These are phyloP conservation scores for Hypoxylon sp. DNA, from an alignment of 2,329 filamentous ascomycete species.

Conservation along the genomic window DNA sequence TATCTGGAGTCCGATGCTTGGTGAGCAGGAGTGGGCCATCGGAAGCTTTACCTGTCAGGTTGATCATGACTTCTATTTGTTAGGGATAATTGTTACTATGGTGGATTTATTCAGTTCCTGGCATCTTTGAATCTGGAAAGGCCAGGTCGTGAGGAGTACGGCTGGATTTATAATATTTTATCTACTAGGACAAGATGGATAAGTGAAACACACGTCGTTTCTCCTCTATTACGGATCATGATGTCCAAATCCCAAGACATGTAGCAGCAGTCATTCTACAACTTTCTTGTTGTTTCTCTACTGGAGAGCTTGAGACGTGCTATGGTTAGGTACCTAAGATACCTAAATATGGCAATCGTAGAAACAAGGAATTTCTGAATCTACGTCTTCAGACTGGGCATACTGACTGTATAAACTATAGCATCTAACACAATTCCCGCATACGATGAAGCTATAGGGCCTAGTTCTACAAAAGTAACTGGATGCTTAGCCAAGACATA, in stretches of 20 bases:
- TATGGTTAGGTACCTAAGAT: no score
- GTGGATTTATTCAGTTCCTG: neutral
- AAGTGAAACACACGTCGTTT: neutral
- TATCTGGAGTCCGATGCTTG: neutral
- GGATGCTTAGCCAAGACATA: neutral
- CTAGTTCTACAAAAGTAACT: neutral
- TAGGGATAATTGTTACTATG: neutral
- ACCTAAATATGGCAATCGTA: neutral
- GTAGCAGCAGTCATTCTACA: neutral
- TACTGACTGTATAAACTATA: neutral
- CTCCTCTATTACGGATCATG: neutral
- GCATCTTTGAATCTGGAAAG: neutral
- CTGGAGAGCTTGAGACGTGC: neutral
- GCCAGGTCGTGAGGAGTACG: neutral
- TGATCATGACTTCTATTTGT: neutral
- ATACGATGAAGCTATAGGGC: neutral
- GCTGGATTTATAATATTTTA: neutral
- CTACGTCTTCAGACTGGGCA: neutral
- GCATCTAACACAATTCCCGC: neutral
- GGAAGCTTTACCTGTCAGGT: neutral
- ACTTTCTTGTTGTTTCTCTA: neutral
- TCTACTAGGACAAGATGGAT: neutral
- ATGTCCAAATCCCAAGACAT: neutral
- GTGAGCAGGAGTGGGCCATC: neutral
- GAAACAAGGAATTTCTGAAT: neutral